Percentiles rank a stretch among this genome's conserved stretches.
These are phyloP conservation scores for Lanzia echinophila DNA, from an alignment of 2,329 filamentous ascomycete genomes.

Conservation along the genomic window DNA sequence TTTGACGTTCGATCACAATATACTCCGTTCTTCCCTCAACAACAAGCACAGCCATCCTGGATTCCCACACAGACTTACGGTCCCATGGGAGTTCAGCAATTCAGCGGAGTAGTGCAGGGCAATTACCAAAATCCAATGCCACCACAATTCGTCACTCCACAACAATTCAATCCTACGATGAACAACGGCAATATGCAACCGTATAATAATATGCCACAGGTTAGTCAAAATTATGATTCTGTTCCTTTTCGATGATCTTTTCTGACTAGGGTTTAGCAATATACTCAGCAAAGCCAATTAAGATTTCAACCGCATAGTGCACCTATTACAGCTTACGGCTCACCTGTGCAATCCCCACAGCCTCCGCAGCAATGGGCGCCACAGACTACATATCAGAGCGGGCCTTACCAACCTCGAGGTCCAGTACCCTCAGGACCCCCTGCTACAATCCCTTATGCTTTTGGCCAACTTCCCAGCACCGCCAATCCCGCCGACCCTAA, in stretches of 20 bases:
- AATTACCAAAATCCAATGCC: constrained; percentile 24
- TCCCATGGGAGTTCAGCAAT: constrained; percentile 41
- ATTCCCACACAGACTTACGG: constrained; percentile 48
- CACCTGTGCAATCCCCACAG: constrained; percentile 28
- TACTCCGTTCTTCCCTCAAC: constrained; percentile 55
- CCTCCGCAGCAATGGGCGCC: constrained; percentile 28
- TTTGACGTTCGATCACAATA: constrained; percentile 64
- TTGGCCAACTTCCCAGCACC: constrained; percentile 68
- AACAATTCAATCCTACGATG: constrained; percentile 26
- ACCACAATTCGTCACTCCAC: constrained; percentile 38
- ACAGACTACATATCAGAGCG: constrained; percentile 23
- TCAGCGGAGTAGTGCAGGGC: constrained; percentile 39
- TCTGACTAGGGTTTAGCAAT: constrained; percentile 23
- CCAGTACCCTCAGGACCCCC: constrained; percentile 21
- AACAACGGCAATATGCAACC: constrained; percentile 36
- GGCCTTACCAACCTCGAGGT: constrained; percentile 25
- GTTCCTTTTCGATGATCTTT: not conserved
- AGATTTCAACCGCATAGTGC: constrained; percentile 29
- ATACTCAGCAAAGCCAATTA: constrained; percentile 24
- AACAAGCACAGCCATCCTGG: constrained; percentile 52
- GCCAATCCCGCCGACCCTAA: constrained; percentile 64
- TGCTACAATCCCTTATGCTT: constrained; percentile 57
- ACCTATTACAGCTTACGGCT: constrained; percentile 29
- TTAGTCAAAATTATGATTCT: constrained; percentile 9
- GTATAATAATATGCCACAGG: constrained; percentile 25